Conservation (phyloP, 371 early-diverging fungal species). For the Zopfochytrium polystomum region DNA sequence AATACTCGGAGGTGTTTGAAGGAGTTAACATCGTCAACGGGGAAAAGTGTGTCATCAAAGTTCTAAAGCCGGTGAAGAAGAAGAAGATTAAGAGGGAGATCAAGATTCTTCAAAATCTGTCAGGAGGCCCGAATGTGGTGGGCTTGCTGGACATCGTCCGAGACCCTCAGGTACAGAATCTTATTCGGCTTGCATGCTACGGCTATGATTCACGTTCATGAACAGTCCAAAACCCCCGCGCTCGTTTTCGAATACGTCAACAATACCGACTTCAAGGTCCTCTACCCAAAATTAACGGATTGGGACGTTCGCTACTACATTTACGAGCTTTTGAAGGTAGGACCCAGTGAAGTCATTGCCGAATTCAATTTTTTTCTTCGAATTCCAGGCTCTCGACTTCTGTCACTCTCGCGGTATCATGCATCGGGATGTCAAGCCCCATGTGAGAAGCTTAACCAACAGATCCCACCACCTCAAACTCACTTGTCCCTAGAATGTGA, state of each 20-base stretch:
- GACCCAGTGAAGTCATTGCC: no score
- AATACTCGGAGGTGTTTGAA: constrained; percentile 99
- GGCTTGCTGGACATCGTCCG: constrained; percentile 92
- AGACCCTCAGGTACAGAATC: constrained; percentile 88
- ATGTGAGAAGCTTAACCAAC: constrained; percentile 25
- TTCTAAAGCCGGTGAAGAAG: constrained; percentile 98
- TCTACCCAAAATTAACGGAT: constrained; percentile 82
- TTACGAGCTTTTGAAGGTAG: constrained; percentile 90
- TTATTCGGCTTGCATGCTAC: background rate
- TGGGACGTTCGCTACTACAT: constrained; percentile 96
- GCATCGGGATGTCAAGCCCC: constrained; percentile 99
- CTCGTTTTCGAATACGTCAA: constrained; percentile 96
- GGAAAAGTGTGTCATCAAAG: constrained; percentile 95
- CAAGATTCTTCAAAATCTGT: constrained; percentile 95
- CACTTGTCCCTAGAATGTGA: constrained; percentile 97
- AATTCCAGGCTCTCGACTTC: constrained; percentile 86
- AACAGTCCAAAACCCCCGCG: constrained; percentile 88
- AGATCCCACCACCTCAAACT: no score
- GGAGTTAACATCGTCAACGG: constrained; percentile 80
- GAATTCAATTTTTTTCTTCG: background rate
- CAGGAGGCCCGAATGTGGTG: constrained; percentile 92
- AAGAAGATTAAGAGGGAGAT: constrained; percentile 99
- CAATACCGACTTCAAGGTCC: constrained; percentile 67
- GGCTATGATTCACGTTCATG: constrained; percentile 5
- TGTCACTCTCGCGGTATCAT: constrained; percentile 99